These are phyloP conservation scores for Leersia perrieri DNA, from an alignment of 176 grass and related monocot species.

Conservation along the genomic window DNA sequence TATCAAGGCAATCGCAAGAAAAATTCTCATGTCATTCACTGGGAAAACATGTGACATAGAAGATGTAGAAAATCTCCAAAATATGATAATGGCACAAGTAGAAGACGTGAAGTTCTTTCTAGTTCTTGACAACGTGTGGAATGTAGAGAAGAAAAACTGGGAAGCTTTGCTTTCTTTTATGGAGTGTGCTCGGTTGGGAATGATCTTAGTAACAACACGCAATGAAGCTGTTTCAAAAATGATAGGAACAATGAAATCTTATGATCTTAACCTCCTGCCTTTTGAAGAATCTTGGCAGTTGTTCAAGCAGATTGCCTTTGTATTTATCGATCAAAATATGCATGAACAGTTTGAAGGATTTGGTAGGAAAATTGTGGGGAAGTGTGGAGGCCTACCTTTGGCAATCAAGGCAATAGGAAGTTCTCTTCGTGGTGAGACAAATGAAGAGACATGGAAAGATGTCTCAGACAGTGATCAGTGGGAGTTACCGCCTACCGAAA, in stretches of 20 bases:
- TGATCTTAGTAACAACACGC: conserved; percentile 34
- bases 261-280: conserved; percentile 9
- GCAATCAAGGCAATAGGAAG: conserved; percentile 19
- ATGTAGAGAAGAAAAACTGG: conserved; percentile 7
- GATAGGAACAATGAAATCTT: conserved; percentile 19
- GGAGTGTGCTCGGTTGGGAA: background rate
- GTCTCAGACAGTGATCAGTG: conserved; percentile 37
- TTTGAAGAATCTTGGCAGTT: background rate
- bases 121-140: conserved; percentile 43
- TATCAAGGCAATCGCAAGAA: conserved; percentile 4
- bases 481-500: background rate
- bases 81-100: background rate
- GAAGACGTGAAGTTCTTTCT: conserved; percentile 16
- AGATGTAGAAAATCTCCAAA: conserved; percentile 21
- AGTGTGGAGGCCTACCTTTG: conserved; percentile 24
- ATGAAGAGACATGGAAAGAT: conserved; percentile 17
- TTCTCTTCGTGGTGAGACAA: background rate
- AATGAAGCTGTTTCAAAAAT: background rate
- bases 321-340: background rate
- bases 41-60: background rate
- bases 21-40: conserved; percentile 5
- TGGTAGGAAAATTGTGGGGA: conserved; percentile 16
- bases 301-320: background rate
- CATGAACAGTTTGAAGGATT: background rate
- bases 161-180: background rate